A percentile compares a stretch with the other conserved stretches of the same genome.
Conservation (phyloP, 139 green algal species). For the Auxenochlorella pyrenoidosa region DNA sequence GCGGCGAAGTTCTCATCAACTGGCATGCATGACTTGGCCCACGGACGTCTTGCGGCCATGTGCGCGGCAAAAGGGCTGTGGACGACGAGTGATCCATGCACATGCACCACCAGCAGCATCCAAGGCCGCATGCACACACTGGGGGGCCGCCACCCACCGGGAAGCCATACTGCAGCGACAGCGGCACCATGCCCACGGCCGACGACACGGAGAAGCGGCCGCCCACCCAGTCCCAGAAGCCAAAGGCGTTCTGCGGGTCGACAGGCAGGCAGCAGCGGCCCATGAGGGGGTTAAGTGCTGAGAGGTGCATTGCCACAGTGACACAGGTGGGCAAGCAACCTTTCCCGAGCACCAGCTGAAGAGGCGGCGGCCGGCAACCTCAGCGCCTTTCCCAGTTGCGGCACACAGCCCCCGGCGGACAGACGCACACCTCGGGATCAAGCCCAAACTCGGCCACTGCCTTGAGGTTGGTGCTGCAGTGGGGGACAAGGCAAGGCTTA, state of each 20-base stretch:
- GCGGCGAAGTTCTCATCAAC: not conserved
- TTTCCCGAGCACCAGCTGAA: too few species aligned
- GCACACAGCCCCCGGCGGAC: too few species aligned
- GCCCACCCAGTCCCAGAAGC: slow-evolving; percentile 99
- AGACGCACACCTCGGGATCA: slow-evolving; percentile 70
- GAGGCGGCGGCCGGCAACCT: too few species aligned
- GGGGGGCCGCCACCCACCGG: slow-evolving; percentile 46
- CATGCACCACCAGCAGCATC: too few species aligned
- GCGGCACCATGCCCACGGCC: slow-evolving; percentile 95
- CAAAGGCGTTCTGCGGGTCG: slow-evolving; percentile 90
- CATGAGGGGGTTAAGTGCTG: too few species aligned
- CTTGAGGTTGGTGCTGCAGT: slow-evolving; percentile 93
- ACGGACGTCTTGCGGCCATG: too few species aligned
- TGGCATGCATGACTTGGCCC: too few species aligned
- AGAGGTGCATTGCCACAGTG: too few species aligned
- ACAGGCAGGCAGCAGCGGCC: not conserved
- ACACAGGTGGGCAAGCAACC: too few species aligned
- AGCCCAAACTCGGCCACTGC: slow-evolving; percentile 99
- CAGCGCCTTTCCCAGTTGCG: too few species aligned
- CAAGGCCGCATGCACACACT: too few species aligned
- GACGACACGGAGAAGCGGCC: slow-evolving; percentile 97
- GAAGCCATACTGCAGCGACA: slow-evolving; percentile 98
- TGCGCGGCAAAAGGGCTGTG: not conserved
- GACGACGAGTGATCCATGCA: not conserved
- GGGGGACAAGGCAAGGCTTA: not conserved